phyloP scores from a whole-genome alignment of 805 yeast species.

The Pichia membranifaciens region DNA sequence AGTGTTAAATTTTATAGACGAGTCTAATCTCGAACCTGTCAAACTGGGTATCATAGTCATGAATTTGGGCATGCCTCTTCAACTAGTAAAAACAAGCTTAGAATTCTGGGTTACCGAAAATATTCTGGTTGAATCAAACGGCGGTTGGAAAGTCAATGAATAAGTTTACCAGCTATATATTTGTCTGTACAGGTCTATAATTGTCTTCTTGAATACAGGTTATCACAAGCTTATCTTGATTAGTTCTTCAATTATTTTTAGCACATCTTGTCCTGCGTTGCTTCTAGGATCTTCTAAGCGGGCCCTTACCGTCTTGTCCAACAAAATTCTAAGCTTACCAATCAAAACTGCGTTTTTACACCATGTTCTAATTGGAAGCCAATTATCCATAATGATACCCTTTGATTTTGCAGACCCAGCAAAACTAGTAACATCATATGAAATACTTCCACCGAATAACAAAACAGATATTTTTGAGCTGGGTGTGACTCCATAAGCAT shows the following conservation, averaged over 20 bases:
- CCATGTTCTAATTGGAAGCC: constrained; percentile 92
- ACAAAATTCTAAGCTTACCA: constrained; percentile 56
- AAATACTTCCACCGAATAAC: constrained; percentile 74
- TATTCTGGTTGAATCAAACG: constrained; percentile 37
- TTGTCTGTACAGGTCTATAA: neutral
- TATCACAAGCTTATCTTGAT: constrained; percentile 19
- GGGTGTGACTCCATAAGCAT: constrained; percentile 74
- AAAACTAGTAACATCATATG: constrained; percentile 45
- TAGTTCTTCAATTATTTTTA: constrained; percentile 36
- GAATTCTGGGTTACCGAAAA: constrained; percentile 61
- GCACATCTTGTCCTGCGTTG: constrained; percentile 30
- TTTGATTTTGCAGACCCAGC: constrained; percentile 53
- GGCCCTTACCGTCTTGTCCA: constrained; percentile 63
- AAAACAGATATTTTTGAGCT: constrained; percentile 63
- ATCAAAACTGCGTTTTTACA: constrained; percentile 86
- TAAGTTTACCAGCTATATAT: neutral
- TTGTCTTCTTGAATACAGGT: neutral
- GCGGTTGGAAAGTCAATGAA: constrained; percentile 17
- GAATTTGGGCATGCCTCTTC: constrained; percentile 38
- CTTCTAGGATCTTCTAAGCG: constrained; percentile 36
- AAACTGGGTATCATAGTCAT: constrained; percentile 31
- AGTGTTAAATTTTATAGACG: constrained; percentile 34
- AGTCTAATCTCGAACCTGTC: constrained; percentile 10
- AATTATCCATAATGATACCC: constrained; percentile 78
- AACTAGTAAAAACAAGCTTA: constrained; percentile 35